Base-by-base conservation (phyloP, 345 rosid genomes). In the Bruguiera parviflora region DNA sequence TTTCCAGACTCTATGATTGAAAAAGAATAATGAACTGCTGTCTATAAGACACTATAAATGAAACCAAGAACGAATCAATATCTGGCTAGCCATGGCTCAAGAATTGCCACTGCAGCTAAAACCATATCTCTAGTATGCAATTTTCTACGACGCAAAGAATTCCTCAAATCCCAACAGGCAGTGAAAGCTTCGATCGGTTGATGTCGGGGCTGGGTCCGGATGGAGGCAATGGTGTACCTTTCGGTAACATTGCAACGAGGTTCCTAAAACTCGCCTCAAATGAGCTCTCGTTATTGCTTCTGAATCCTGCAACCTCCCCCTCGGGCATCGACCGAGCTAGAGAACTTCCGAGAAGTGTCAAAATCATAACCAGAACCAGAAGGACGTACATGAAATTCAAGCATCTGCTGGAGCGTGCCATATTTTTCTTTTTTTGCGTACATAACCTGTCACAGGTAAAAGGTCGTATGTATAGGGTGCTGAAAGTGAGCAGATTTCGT, bases 161-260 rank as follows among this genome's bases (percentile, higher is more conserved):
- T 13, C 49, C 18, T 43, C 19, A 43, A 43, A 11, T 3, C 19
- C 4, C 18, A 13, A 13, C 18, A 3, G 49, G 49, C 49, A 13
- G 19, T 15, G 5, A 13, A 13, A 43, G 13, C 49, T 43, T 43
- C 49, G 6, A 39, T 77, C 67, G 69, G 62, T 82, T 80, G 53
- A 77, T 80, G 58, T 18, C 56, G 24, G 82, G 84, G 70, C 82
- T 78, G 5, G 86, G 84, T n/a, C 82, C 85, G 4, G 87, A 84
- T 19, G 85, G 86, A 19, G 88, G 86, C 67, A 73, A 61, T 0
- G 78, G 81, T 57, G 71, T 63, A n/a, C 87, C 86, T 65, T 78
- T 78, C 0, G 82, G 88, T 27, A 82, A 79, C 84, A 78, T 80
- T 0, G 70, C 62, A 6, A 52, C 20, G 29, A 86, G 73, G 24